phyloP scores from a whole-genome alignment of 495 filamentous ascomycete genomes.

The Aspergillus bridgeri region DNA sequence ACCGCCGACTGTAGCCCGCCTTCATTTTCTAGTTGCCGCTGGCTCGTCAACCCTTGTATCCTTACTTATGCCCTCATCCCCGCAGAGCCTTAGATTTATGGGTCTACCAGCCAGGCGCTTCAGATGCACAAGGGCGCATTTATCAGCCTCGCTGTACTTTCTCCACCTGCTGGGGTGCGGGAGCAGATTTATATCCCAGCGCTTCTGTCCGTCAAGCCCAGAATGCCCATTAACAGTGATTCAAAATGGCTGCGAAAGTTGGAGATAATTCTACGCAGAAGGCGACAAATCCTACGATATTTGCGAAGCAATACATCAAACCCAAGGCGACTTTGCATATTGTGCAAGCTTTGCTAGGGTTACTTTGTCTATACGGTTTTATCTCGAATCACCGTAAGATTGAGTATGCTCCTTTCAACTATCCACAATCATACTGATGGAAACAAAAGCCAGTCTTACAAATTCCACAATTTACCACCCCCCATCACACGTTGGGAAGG shows the following conservation, averaged over 20 bases:
- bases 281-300: background rate
- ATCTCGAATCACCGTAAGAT: background rate
- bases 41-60: too few relatives aligned
- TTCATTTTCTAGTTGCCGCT: too few relatives aligned
- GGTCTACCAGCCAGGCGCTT: background rate
- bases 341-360: background rate
- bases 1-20: too few relatives aligned
- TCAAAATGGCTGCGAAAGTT: background rate
- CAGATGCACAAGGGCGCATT: background rate
- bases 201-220: too few relatives aligned
- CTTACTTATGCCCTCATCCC: background rate
- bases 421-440: background rate
- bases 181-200: background rate
- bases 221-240: too few relatives aligned
- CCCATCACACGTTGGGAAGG: background rate
- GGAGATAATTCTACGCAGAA: background rate
- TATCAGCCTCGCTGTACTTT: background rate
- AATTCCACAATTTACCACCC: background rate
- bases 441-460: background rate
- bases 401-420: background rate
- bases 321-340: background rate
- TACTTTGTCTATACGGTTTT: background rate
- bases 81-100: background rate
- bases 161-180: too few relatives aligned
- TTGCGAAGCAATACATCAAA: background rate